Evolutionary conservation across 225 moss, liverwort and hornwort species (phyloP).

Genomic region (Lunularia cruciata): DNA sequence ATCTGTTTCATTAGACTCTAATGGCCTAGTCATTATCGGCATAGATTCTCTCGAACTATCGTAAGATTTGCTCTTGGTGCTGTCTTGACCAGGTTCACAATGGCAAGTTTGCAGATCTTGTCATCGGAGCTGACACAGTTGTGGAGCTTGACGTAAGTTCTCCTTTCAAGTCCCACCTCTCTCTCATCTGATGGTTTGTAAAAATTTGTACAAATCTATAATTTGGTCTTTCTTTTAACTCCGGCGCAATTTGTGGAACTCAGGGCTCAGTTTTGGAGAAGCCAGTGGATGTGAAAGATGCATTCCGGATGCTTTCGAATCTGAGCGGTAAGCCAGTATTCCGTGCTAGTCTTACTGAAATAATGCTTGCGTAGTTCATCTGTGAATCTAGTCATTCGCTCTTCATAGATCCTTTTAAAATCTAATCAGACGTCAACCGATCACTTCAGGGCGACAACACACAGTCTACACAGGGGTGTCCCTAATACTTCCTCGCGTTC

Average conservation of each 20-base stretch:
- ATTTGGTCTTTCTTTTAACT: neutral
- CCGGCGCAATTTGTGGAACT: slow-evolving; percentile 11
- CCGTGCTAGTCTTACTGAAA: neutral
- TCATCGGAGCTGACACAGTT: slow-evolving; percentile 94
- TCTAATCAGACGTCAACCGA: no score
- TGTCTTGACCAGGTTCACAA: slow-evolving; percentile 42
- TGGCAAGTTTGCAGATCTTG: slow-evolving; percentile 71
- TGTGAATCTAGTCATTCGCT: no score
- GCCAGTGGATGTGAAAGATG: slow-evolving; percentile 78
- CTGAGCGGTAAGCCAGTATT: slow-evolving; percentile 64
- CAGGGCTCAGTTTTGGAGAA: slow-evolving; percentile 83
- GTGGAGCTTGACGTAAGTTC: slow-evolving; percentile 85
- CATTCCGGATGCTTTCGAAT: slow-evolving; percentile 73
- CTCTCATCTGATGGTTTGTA: neutral
- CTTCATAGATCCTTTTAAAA: no score
- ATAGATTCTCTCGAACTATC: no score
- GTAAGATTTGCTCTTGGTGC: neutral
- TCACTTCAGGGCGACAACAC: slow-evolving; percentile 76
- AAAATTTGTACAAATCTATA: neutral
- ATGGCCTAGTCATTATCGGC: no score
- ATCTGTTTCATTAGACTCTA: no score
- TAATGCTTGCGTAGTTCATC: neutral
- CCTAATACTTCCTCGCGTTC: slow-evolving; percentile 64
- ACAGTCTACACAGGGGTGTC: slow-evolving; percentile 92
- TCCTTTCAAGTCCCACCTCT: neutral